These are phyloP conservation scores for Naganishia sp. DNA, from an alignment of 1,284 basidiomycete genomes.

Conservation along the genomic window DNA sequence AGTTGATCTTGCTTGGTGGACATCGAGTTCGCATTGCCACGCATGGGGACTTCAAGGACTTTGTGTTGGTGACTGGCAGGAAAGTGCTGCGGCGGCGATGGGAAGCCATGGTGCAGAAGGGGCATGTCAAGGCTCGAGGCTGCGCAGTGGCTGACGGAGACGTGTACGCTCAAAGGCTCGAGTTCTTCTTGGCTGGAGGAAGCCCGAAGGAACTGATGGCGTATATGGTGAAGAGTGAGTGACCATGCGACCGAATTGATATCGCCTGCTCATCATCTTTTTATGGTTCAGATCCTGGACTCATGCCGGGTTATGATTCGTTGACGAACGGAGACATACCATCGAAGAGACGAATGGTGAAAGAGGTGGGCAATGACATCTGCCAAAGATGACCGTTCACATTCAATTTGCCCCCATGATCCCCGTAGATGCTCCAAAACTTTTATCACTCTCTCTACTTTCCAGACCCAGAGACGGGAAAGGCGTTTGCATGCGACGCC, in stretches of 20 bases:
- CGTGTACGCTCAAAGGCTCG: constrained; percentile 42
- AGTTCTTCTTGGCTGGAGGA: constrained; percentile 50
- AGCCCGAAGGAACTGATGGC: constrained; percentile 51
- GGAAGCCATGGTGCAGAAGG: constrained; percentile 6
- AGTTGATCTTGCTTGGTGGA: constrained; percentile 57
- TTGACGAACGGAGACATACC: constrained; percentile 42
- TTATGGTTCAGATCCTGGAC: constrained; percentile 44
- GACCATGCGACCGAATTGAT: background rate
- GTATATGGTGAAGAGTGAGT: constrained; percentile 53
- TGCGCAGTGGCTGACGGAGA: constrained; percentile 6
- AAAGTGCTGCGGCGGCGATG: constrained; percentile 14
- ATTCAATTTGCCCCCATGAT: background rate
- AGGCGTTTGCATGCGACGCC: constrained; percentile 62
- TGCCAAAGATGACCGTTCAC: background rate
- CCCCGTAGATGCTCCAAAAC: constrained; percentile 59
- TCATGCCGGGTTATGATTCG: constrained; percentile 44
- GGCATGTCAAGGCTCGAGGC: constrained; percentile 1
- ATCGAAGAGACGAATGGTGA: constrained; percentile 29
- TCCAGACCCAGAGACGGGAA: constrained; percentile 56
- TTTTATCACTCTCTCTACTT: constrained; percentile 62
- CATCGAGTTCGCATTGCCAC: constrained; percentile 69
- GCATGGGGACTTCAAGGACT: constrained; percentile 52
- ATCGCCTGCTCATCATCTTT: background rate
- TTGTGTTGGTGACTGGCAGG: constrained; percentile 30
- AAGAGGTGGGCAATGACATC: constrained; percentile 6